Evolutionary conservation across 1,284 basidiomycete species (phyloP), one percentile per base, ranked within the genome.

Genomic region (Cryptococcus jaspeensis): DNA sequence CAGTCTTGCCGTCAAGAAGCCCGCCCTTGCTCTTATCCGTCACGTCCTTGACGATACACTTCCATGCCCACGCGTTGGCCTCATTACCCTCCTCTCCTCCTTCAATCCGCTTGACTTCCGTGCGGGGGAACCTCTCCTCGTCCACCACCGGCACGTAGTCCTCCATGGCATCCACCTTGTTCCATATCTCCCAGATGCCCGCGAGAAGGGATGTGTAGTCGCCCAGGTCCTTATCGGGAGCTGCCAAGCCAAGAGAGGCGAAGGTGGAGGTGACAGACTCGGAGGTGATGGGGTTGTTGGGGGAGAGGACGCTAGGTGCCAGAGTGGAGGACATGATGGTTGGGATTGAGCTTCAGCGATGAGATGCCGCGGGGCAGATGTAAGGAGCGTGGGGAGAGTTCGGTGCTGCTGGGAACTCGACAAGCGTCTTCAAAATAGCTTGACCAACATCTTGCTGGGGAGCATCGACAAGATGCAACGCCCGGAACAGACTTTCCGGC

Each of bases 1-100:
- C 56, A 5, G 64, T 70, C 65, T 64, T 66, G 18, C 70, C 70
- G 7, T 39, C 41, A 23, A 71, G 48, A 12, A 63, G 18, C 2
- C 65, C 66, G 8, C 37, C 43, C 36, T 53, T 42, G 13, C 15
- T 15, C 23, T 20, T 43, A 18, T 23, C 15, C 18, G 20, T 20
- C 16, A 22, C 22, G 46, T 59, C 60, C 38, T 56, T 20, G 3
- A 66, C 58, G 8, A 42, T 53, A 16, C 56, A 64, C 41, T 58
- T 60, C 65, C 65, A 68, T 16, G 65, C 66, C 70, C 70, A 70
- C 25, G 67, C 70, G 36, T 66, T 66, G 12, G n/a, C 18, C 18
- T 60, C 41, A 52, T 71, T 71, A 32, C 63, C 65, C n/a, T 57
- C 62, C 18, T 43, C 41, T 18, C 41, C 41, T 4, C 18, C 45